A percentile compares a stretch with the other conserved stretches of the same genome.
Evolutionary conservation across 805 yeast genomes (phyloP).

Genomic region (Lachancea dasiensis): DNA sequence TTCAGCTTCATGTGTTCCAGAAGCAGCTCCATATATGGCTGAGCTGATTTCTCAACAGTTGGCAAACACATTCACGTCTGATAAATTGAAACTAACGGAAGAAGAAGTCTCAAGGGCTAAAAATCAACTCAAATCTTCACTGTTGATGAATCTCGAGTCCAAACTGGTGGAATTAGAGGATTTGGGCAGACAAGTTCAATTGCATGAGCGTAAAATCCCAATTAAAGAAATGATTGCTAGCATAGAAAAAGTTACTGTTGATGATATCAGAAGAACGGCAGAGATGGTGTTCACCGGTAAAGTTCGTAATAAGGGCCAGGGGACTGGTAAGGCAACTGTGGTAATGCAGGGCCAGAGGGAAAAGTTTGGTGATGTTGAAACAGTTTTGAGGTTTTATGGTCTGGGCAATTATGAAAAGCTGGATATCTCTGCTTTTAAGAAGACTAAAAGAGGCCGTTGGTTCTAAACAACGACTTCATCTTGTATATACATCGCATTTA

Average conservation of each 20-base stretch:
- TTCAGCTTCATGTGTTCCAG: conserved; percentile 75
- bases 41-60: conserved; percentile 70
- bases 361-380: conserved; percentile 76
- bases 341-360: conserved; percentile 87
- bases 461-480: conserved; percentile 15
- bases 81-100: conserved; percentile 56
- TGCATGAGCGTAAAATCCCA: conserved; percentile 68
- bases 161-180: conserved; percentile 93
- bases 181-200: conserved; percentile 88
- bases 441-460: conserved; percentile 22
- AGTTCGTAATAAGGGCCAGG: conserved; percentile 40
- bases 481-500: conserved; percentile 6
- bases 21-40: conserved; percentile 77
- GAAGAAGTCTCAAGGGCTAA: conserved; percentile 84
- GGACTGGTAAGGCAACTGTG: conserved; percentile 68
- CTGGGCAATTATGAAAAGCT: conserved; percentile 42
- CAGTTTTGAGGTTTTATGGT: conserved; percentile 61
- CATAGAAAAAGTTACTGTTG: conserved; percentile 60
- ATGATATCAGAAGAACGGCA: conserved; percentile 71
- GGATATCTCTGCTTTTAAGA: conserved; percentile 7
- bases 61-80: conserved; percentile 42
- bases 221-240: conserved; percentile 75
- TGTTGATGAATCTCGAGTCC: conserved; percentile 89
- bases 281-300: conserved; percentile 66
- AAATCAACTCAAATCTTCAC: conserved; percentile 80